These are phyloP conservation scores for Thalassiosira oceanica DNA, from an alignment of 352 stramenopile genomes.

Conservation along the genomic window DNA sequence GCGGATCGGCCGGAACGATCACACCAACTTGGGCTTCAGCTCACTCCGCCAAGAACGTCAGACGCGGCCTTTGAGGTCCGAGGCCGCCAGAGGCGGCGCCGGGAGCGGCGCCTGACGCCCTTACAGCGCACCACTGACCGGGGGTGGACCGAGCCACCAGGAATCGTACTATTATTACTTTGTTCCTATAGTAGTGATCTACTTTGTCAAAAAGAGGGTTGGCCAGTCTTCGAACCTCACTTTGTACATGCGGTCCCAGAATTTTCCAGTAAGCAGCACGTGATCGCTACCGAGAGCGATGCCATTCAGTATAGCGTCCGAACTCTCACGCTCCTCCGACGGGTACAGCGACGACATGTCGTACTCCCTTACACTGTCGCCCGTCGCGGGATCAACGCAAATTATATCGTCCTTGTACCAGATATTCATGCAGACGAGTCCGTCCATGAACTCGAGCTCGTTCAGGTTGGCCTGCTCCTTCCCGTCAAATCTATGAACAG, in stretches of 20 bases:
- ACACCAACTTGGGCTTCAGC: too few species aligned
- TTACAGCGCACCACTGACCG: too few species aligned
- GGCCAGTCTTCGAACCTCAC: constrained; percentile 63
- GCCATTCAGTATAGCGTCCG: constrained; percentile 89
- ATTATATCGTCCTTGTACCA: constrained; percentile 91
- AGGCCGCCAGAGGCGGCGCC: too few species aligned
- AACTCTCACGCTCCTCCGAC: constrained; percentile 45
- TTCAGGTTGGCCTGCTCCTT: constrained; percentile 84
- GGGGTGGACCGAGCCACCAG: too few species aligned
- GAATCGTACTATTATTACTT: neutral
- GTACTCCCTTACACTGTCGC: constrained; percentile 87
- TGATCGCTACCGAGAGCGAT: constrained; percentile 89
- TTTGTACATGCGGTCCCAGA: constrained; percentile 89
- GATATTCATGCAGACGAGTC: constrained; percentile 92
- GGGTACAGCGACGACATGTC: constrained; percentile 77
- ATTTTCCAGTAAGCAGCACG: constrained; percentile 92
- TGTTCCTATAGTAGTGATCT: neutral
- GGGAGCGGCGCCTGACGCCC: too few species aligned
- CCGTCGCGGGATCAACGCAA: constrained; percentile 88
- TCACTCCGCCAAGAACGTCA: too few species aligned
- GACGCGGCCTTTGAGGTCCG: too few species aligned
- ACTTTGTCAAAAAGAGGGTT: constrained; percentile 23
- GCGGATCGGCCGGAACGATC: too few species aligned
- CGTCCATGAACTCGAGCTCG: constrained; percentile 90
- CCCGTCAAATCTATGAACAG: constrained; percentile 54